Percentiles rank a stretch among this genome's conserved stretches.
These are phyloP conservation scores for Euphorbia schlechtendalii DNA, from an alignment of 441 rosid species.

Conservation along the genomic window DNA sequence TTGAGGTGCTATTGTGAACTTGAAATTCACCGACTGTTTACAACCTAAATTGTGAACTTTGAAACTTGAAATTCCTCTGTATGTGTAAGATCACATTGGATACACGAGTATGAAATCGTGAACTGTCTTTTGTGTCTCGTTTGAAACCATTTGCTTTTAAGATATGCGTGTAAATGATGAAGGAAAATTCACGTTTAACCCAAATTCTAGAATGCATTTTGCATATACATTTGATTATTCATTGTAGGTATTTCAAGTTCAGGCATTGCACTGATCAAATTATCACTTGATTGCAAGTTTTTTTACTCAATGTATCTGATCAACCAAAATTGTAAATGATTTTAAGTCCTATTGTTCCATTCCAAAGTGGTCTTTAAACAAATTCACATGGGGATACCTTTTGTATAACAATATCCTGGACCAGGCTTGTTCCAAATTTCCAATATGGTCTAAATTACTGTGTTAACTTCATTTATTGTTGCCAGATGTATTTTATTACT, in stretches of 20 bases:
- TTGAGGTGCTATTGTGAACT: constrained; percentile 3
- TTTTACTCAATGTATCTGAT: neutral
- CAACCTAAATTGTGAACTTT: no score
- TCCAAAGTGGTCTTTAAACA: neutral
- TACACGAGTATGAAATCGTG: no score
- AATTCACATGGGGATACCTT: neutral
- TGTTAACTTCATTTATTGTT: neutral
- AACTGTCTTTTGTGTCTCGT: neutral
- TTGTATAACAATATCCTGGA: neutral
- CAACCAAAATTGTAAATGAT: neutral
- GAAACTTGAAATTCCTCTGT: no score
- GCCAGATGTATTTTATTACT: neutral
- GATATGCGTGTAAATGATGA: neutral
- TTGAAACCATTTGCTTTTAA: neutral
- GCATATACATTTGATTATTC: no score
- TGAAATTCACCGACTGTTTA: constrained; percentile 7
- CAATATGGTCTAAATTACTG: neutral
- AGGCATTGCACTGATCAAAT: neutral
- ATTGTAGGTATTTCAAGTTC: neutral
- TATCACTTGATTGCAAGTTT: no score
- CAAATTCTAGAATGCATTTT: neutral
- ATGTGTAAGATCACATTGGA: no score
- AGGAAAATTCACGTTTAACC: neutral
- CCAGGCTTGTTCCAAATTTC: neutral
- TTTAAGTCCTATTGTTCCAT: neutral